A percentile compares a stretch with the other conserved stretches of the same genome.
Evolutionary conservation across 345 rosid species (phyloP).

Genomic region (Euphorbia lathyris): DNA sequence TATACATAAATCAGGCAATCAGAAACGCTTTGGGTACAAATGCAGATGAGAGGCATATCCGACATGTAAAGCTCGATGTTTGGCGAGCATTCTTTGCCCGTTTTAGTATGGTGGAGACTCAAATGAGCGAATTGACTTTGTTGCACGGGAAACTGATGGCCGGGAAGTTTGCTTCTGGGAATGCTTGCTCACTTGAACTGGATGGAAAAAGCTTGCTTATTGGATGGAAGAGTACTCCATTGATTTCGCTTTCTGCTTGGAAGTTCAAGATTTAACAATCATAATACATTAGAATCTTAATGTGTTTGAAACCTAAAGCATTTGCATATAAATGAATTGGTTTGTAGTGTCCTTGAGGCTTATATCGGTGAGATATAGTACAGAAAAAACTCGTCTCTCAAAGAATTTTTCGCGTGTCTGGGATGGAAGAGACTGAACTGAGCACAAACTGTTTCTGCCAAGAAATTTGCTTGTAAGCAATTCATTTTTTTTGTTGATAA

Average conservation of each 20-base stretch:
- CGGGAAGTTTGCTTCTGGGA: slow-evolving; percentile 27
- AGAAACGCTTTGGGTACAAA: slow-evolving; percentile 37
- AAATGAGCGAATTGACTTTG: slow-evolving; percentile 36
- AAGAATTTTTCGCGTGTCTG: too few species aligned
- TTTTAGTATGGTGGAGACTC: slow-evolving; percentile 40
- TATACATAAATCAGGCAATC: slow-evolving; percentile 29
- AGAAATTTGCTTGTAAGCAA: too few species aligned
- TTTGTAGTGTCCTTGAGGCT: too few species aligned
- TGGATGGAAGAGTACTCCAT: slow-evolving; percentile 53
- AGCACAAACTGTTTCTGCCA: too few species aligned
- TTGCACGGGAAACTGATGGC: slow-evolving; percentile 38
- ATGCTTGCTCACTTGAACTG: slow-evolving; percentile 30
- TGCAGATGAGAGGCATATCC: slow-evolving; percentile 37
- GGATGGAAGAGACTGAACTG: too few species aligned
- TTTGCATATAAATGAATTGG: too few species aligned
- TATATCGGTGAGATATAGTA: too few species aligned
- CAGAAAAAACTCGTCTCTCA: too few species aligned
- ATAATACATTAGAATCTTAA: neutral
- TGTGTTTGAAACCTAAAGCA: too few species aligned
- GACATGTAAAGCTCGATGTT: slow-evolving; percentile 41
- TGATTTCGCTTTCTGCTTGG: slow-evolving; percentile 39
- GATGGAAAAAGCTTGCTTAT: slow-evolving; percentile 37
- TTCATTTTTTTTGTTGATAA: too few species aligned
- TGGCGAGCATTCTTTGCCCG: slow-evolving; percentile 45
- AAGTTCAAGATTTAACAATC: neutral